Percentiles rank a stretch among this genome's conserved stretches.
Conservation (phyloP, 208 protist species). For the Wallacemonas sp. region DNA sequence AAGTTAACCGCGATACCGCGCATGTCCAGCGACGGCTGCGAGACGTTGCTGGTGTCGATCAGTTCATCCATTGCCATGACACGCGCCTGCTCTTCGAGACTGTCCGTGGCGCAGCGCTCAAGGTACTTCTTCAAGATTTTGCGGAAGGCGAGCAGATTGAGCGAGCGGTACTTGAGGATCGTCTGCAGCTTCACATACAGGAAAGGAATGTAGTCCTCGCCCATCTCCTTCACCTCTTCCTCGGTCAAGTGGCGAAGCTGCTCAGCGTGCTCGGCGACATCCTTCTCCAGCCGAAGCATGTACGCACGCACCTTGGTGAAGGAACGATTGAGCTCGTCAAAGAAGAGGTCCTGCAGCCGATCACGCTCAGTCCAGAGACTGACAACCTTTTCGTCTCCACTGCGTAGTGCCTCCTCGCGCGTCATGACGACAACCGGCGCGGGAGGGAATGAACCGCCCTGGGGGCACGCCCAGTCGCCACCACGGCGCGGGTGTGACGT, state of each 20-base stretch:
- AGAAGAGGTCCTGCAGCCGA: conserved; percentile 52
- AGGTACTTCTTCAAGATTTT: conserved; percentile 84
- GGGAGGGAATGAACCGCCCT: conserved; percentile 10
- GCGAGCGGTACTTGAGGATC: conserved; percentile 61
- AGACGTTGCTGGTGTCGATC: conserved; percentile 47
- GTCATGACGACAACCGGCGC: conserved; percentile 17
- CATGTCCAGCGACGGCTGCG: conserved; percentile 54
- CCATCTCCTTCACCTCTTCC: conserved; percentile 43
- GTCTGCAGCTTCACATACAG: conserved; percentile 65
- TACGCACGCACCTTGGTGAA: conserved; percentile 63
- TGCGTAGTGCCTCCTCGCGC: background rate
- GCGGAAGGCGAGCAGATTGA: conserved; percentile 75
- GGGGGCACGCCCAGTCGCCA: background rate
- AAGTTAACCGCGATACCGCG: conserved; percentile 55
- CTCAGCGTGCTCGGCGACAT: conserved; percentile 28
- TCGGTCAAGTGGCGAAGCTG: conserved; percentile 57
- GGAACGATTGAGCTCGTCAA: conserved; percentile 51
- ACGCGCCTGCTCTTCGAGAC: conserved; percentile 57
- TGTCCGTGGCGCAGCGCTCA: conserved; percentile 72
- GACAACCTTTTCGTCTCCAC: conserved; percentile 18
- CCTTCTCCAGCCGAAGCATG: conserved; percentile 42
- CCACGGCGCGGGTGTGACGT: background rate
- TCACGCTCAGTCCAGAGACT: conserved; percentile 25
- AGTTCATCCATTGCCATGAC: conserved; percentile 44
- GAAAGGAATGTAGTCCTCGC: conserved; percentile 49